Evolutionary conservation across 495 filamentous ascomycete species (phyloP).

Genomic region (Neurospora africana): DNA sequence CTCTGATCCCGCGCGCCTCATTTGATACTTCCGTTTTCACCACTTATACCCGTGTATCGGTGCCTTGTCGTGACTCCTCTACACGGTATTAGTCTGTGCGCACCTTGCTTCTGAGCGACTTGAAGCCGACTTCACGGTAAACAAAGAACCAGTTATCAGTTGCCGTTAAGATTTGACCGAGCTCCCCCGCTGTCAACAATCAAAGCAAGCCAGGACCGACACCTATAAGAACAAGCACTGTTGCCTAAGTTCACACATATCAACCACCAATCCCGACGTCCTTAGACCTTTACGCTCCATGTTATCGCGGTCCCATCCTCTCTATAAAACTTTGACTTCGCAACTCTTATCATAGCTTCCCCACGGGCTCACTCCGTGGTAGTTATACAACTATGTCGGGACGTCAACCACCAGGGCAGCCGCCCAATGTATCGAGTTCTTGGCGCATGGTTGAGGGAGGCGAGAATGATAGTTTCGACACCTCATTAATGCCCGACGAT

Average conservation of each 20-base stretch:
- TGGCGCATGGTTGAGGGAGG: slow-evolving; percentile 42
- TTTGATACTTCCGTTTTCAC: background rate
- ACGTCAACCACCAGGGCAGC: background rate
- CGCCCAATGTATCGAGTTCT: slow-evolving; percentile 27
- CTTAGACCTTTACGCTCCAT: background rate
- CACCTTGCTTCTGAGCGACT: background rate
- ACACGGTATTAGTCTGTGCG: slow-evolving; percentile 3
- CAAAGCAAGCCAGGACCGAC: background rate
- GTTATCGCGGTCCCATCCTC: background rate
- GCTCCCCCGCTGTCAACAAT: background rate
- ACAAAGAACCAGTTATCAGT: background rate
- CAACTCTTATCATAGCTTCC: background rate
- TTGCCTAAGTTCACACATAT: background rate
- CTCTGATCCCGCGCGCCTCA: background rate
- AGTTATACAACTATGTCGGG: background rate
- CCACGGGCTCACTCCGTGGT: background rate
- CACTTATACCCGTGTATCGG: background rate
- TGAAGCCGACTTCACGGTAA: background rate
- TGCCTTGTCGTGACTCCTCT: slow-evolving; percentile 10
- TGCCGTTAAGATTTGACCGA: background rate
- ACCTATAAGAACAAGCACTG: background rate
- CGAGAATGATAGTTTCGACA: slow-evolving; percentile 42
- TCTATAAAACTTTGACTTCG: background rate
- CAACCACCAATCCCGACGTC: background rate
- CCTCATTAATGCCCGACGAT: slow-evolving; percentile 30